Base-by-base conservation (phyloP, 139 green algal genomes). In the Chlamydomonas sp. region DNA sequence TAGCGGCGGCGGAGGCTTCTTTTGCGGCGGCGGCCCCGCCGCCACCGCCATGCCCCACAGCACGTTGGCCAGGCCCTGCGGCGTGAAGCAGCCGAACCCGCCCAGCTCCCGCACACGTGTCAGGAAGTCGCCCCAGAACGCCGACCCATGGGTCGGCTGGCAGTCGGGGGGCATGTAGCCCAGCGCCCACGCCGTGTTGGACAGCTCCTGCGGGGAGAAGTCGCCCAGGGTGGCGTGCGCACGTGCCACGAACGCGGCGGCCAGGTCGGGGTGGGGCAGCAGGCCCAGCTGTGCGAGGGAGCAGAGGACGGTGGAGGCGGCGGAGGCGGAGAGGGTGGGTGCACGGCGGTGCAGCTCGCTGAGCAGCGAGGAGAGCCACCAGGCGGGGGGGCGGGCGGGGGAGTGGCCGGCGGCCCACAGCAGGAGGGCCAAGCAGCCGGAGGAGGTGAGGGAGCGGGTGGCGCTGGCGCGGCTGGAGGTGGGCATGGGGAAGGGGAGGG, bases 21-120 rank as follows among this genome's bases (percentile, higher is more conserved):
- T 49, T 49, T 49, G 31, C 31, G 31, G 31, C 31, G 5, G 71
- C 4, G 81, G 57, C 18, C 17, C 59, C 4, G 59, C n/a, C 63
- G 90, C 8, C 74, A 62, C 77, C 16, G 79, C 90, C 31, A 81
- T 49, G 49, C 61, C 87, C 90, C 90, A 93, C 16, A 91, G 80
- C 84, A 91, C 69, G 63, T 93, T 91, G 49, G 76, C 79, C 6
- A 93, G n/a, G 17, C 90, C 88, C 75, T 86, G 68, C 20, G 87
- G 79, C 3, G 60, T 84, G 62, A 91, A 91, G 4, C 78, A 71
- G 2, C 62, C 14, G 57, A 89, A 74, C 18, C 9, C 58, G 77
- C 85, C 82, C 15, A 78, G 80, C 49, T 67, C 67, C 66, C 5
- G 3, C 16, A 10, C 49, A 2, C 66, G 49, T 57, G 2, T 57